Percentiles rank a stretch among this genome's conserved stretches.
phyloP scores from a whole-genome alignment of 2,329 filamentous ascomycete genomes.

The Magnaporthiopsis incrustans region DNA sequence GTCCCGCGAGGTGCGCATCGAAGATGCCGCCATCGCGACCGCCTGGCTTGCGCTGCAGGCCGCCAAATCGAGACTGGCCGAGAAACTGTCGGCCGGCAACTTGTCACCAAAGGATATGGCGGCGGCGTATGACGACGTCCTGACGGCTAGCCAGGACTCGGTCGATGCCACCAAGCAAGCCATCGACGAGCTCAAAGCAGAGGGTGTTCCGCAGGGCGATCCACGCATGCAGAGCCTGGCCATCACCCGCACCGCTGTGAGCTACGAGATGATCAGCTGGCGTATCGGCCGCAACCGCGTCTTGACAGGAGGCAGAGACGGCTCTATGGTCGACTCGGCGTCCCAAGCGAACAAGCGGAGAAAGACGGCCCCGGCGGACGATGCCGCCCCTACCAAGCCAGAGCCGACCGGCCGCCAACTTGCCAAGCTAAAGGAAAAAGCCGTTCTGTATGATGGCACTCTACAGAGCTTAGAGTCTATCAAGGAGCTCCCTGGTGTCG shows the following conservation, averaged over 20 bases:
- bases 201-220: conserved; percentile 79
- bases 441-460: conserved; percentile 84
- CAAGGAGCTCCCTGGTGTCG: conserved; percentile 82
- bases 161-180: conserved; percentile 89
- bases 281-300: conserved; percentile 88
- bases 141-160: conserved; percentile 85
- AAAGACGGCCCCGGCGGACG: conserved; percentile 19
- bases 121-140: conserved; percentile 81
- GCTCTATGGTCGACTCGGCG: conserved; percentile 49
- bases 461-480: conserved; percentile 86
- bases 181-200: conserved; percentile 79
- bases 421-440: conserved; percentile 73
- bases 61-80: conserved; percentile 40
- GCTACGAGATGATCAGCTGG: conserved; percentile 92
- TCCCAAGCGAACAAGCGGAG: conserved; percentile 32
- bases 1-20: conserved; percentile 74
- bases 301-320: conserved; percentile 75
- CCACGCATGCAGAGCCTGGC: conserved; percentile 85
- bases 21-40: conserved; percentile 85
- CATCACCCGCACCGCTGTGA: conserved; percentile 85
- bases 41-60: conserved; percentile 63
- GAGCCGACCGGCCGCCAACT: conserved; percentile 69
- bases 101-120: conserved; percentile 59
- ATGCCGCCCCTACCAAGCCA: conserved; percentile 33
- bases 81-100: conserved; percentile 30